Evolutionary conservation across 768 basidiomycete species (phyloP).

Genomic region (Trametes sanguinea): DNA sequence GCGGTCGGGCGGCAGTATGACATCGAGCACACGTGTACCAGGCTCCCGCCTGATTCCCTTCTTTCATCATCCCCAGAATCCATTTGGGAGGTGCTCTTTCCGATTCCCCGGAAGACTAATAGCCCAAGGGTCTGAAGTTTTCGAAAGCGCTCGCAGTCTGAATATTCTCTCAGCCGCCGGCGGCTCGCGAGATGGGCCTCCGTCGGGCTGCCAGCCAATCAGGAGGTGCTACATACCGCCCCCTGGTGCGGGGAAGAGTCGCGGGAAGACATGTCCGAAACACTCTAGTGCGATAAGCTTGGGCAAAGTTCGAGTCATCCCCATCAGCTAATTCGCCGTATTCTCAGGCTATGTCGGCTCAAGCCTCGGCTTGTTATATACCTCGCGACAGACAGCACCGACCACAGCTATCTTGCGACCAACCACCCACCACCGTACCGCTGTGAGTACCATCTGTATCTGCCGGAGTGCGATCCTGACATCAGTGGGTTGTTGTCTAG

Average conservation of each 20-base stretch:
- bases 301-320: constrained; percentile 13
- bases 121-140: not conserved
- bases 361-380: constrained; percentile 5
- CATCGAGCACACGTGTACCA: not conserved
- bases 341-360: constrained; percentile 13
- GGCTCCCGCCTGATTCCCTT: not conserved
- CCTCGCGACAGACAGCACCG: not conserved
- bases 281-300: not conserved
- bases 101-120: not conserved
- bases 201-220: constrained; percentile 8
- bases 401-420: not conserved
- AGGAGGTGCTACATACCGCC: not conserved
- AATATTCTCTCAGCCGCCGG: no score
- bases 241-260: constrained; percentile 4
- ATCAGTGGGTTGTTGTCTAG: not conserved
- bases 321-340: constrained; percentile 1
- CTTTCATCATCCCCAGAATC: not conserved
- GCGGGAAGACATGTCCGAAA: constrained; percentile 8
- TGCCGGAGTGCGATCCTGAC: not conserved
- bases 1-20: not conserved
- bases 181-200: no score
- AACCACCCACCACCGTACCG: not conserved
- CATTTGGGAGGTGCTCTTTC: not conserved
- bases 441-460: not conserved
- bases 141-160: not conserved